Evolutionary conservation across 2,329 filamentous ascomycete species (phyloP), one percentile per base, ranked within the genome.

Genomic region (Pyrenophora graminea): DNA sequence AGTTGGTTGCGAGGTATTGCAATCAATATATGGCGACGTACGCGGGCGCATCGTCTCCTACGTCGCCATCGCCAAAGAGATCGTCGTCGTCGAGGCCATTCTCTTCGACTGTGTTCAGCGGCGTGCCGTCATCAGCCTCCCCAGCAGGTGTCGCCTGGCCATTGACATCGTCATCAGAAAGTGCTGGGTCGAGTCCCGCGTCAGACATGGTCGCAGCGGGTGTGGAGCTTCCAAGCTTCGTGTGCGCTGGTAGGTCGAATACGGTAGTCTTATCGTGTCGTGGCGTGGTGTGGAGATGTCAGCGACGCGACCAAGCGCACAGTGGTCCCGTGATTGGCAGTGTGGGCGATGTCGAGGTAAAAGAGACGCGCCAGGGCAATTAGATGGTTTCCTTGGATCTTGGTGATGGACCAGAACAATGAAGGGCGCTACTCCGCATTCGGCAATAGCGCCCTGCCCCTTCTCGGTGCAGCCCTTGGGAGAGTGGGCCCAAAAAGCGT

Each of bases 21-120:
- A 19, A 83, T 82, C 75, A 1, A 13, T 30, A 30, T 9, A 30
- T 13, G 36, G 45, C 34, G 33, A 62, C 67, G 58, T 55, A 72
- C 68, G 50, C 61, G 52, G 64, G 64, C 53, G 64, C 58, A 50
- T 68, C 65, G 21, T 48, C 39, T 31, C 27, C 49, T 31, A 33
- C 48, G 39, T 74, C 74, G 17, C 70, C 76, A 44, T 77, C 78
- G 39, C 77, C 78, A 53, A 80, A 79, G 9, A 79, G 64, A 53
- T 80, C 77, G 42, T 77, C 76, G 18, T 71, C 69, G 17, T 73
- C 72, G 21, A 62, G 47, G 0, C 39, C 68, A 8, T 64, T 62
- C 33, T 71, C 66, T 43, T 70, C 70, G 13, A 71, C 63, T 4
- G 67, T 70, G 32, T 69, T 60, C 43, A 61, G 62, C 38, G 67